These are phyloP conservation scores for Chalciporus sp. DNA, from an alignment of 1,284 basidiomycete genomes.

Conservation along the genomic window DNA sequence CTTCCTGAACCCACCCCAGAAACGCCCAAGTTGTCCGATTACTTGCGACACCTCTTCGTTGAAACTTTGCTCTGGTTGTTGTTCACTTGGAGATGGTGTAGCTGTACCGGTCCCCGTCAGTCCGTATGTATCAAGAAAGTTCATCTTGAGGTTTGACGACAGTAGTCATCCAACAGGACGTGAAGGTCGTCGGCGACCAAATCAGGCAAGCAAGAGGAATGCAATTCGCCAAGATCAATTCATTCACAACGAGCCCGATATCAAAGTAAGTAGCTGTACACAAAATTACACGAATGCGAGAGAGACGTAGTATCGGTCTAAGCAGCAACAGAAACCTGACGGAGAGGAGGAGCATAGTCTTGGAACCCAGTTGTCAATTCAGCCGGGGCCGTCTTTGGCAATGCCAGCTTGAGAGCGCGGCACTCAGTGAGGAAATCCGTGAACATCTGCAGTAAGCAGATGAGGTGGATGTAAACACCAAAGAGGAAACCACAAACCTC, in stretches of 20 bases:
- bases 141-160: constrained; percentile 48
- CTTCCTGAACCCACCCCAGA: constrained; percentile 89
- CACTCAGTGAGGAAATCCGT: constrained; percentile 88
- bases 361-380: constrained; percentile 7
- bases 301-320: constrained; percentile 3
- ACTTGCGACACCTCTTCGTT: constrained; percentile 89
- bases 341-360: constrained; percentile 7
- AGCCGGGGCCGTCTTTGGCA: constrained; percentile 18
- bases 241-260: background rate
- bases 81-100: constrained; percentile 45
- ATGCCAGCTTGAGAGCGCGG: constrained; percentile 52
- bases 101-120: constrained; percentile 44
- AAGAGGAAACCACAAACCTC: constrained; percentile 55
- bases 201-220: constrained; percentile 16
- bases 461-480: background rate
- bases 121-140: constrained; percentile 72
- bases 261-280: constrained; percentile 25
- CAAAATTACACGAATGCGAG: background rate
- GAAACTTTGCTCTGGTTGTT: constrained; percentile 59
- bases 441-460: constrained; percentile 69
- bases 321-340: constrained; percentile 22
- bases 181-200: background rate
- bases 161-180: background rate
- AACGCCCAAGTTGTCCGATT: constrained; percentile 77
- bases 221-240: background rate